A percentile compares a stretch with the other conserved stretches of the same genome.
Evolutionary conservation across 78 protist genomes (phyloP).

Genomic region (Polysphondylium violaceum): DNA sequence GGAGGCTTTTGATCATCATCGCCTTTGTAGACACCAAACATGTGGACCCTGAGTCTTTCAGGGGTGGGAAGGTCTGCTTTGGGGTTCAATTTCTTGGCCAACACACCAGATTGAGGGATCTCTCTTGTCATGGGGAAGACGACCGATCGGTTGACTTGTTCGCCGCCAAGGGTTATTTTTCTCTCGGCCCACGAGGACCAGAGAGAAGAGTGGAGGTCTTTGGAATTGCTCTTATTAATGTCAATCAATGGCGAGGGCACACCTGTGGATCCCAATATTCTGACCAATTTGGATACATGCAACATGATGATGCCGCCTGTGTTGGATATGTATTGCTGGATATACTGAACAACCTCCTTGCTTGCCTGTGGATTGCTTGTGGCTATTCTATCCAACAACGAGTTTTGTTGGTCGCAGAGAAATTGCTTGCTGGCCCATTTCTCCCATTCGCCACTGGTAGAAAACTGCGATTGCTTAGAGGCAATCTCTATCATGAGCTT

Average conservation of each 20-base stretch:
- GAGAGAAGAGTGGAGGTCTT: conserved; percentile 23
- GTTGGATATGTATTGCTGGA: conserved; percentile 18
- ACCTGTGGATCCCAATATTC: conserved; percentile 54
- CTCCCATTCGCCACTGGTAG: conserved; percentile 57
- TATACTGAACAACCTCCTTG: neutral
- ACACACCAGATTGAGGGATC: conserved; percentile 34
- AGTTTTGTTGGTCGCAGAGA: neutral
- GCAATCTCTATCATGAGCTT: conserved; percentile 40
- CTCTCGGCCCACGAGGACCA: conserved; percentile 81
- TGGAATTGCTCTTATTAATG: neutral
- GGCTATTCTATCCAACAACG: neutral
- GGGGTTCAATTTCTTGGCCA: conserved; percentile 59
- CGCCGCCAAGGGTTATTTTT: conserved; percentile 81
- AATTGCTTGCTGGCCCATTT: conserved; percentile 59
- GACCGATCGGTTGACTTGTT: conserved; percentile 79
- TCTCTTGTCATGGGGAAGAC: conserved; percentile 73
- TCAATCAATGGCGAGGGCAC: conserved; percentile 48
- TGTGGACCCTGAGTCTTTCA: conserved; percentile 9
- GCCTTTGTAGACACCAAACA: conserved; percentile 82
- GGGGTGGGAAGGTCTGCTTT: conserved; percentile 6
- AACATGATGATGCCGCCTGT: conserved; percentile 57
- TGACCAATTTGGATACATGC: conserved; percentile 55
- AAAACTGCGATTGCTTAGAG: conserved; percentile 6
- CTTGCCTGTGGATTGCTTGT: no score
- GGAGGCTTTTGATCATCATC: conserved; percentile 79